Conservation (phyloP, 139 green algal species). For the Chlamydomonas asymmetrica region DNA sequence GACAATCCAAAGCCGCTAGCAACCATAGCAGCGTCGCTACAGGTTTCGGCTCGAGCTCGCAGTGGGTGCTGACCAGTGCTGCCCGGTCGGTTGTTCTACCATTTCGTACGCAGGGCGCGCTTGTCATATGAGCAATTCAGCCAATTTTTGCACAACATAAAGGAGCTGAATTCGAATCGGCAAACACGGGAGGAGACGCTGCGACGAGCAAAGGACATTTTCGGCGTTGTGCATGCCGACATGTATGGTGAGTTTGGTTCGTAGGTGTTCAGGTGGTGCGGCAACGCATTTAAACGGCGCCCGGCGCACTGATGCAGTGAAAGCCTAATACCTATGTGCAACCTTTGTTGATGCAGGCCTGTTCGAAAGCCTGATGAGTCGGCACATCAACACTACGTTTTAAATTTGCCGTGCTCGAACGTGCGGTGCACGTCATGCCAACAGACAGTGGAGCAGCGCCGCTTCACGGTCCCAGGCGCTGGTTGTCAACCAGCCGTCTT, state of each 20-base stretch:
- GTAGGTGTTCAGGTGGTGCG: neutral
- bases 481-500: constrained; percentile 11
- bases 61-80: too few species aligned
- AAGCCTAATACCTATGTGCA: neutral
- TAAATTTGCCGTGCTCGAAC: neutral
- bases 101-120: constrained; percentile 53
- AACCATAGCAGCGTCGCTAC: too few species aligned
- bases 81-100: too few species aligned
- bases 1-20: too few species aligned
- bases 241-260: constrained; percentile 53
- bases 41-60: too few species aligned
- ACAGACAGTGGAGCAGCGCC: neutral
- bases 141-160: constrained; percentile 73
- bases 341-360: neutral
- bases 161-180: constrained; percentile 80
- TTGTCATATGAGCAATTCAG: constrained; percentile 81
- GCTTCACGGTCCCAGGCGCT: neutral
- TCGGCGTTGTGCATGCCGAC: constrained; percentile 60
- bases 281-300: too few species aligned
- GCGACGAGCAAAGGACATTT: constrained; percentile 44
- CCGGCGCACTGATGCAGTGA: neutral
- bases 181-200: constrained; percentile 74
- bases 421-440: neutral
- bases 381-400: constrained; percentile 35
- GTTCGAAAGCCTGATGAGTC: constrained; percentile 57